Percentiles rank a stretch among this genome's conserved stretches.
phyloP scores from a whole-genome alignment of 345 rosid genomes.

The Aegle marmelos region DNA sequence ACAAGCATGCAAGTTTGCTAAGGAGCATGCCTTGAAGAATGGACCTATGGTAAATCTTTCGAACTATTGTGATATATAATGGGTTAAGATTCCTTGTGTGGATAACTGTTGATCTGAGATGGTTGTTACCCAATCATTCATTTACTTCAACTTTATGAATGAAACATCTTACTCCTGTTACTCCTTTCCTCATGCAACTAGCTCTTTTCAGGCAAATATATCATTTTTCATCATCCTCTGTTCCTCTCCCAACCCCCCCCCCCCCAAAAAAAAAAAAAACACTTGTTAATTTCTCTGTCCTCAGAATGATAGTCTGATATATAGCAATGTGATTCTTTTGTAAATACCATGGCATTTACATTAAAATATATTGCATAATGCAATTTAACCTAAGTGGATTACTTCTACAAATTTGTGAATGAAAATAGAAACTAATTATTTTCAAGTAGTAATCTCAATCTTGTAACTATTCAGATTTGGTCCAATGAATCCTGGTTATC shows the following conservation, averaged over 20 bases:
- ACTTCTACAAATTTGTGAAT: background rate
- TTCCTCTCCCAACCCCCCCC: no score
- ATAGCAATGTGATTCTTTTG: background rate
- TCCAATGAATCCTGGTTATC: background rate
- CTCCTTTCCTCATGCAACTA: background rate
- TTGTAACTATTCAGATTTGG: background rate
- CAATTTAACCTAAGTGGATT: background rate
- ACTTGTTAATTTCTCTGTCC: background rate
- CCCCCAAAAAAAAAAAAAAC: no score
- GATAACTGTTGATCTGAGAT: background rate
- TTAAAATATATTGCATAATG: background rate
- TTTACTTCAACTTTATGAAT: background rate
- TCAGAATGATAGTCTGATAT: background rate
- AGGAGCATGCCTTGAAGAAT: slow-evolving; percentile 83
- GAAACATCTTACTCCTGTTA: background rate
- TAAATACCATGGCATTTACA: background rate
- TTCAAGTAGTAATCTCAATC: background rate
- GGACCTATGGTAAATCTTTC: slow-evolving; percentile 83
- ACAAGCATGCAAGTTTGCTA: slow-evolving; percentile 95
- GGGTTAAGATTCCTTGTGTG: background rate
- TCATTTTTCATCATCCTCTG: background rate
- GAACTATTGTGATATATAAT: background rate
- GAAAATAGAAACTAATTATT: background rate
- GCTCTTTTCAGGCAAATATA: background rate
- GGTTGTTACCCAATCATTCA: background rate